These are phyloP conservation scores for Suhomyces bokatorum DNA, from an alignment of 1,139 yeast species.

Conservation along the genomic window DNA sequence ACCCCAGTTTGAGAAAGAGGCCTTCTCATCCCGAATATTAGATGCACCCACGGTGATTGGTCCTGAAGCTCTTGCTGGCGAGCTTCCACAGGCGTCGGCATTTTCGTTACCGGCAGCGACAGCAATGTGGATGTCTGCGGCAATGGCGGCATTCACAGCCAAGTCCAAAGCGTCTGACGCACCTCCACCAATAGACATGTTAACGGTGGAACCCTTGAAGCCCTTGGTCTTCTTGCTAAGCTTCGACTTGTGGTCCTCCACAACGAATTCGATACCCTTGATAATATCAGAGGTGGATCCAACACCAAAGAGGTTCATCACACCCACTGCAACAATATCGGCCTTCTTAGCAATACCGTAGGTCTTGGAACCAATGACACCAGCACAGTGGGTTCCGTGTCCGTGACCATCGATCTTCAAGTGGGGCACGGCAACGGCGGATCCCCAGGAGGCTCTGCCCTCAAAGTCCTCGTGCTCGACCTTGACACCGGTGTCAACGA, in stretches of 20 bases:
- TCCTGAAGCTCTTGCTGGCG: slow-evolving; percentile 47
- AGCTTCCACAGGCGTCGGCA: slow-evolving; percentile 42
- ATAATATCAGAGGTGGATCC: slow-evolving; percentile 46
- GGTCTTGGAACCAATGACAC: slow-evolving; percentile 43
- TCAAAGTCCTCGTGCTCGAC: slow-evolving; percentile 42
- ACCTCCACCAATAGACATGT: slow-evolving; percentile 49
- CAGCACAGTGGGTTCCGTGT: slow-evolving; percentile 51
- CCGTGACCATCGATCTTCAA: slow-evolving; percentile 38
- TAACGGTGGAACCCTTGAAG: slow-evolving; percentile 47
- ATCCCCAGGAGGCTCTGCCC: slow-evolving; percentile 47
- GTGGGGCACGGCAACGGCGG: slow-evolving; percentile 40
- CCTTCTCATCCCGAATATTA: slow-evolving; percentile 37
- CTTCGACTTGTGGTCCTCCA: slow-evolving; percentile 36
- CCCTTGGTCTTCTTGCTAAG: slow-evolving; percentile 33
- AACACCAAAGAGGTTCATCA: slow-evolving; percentile 41
- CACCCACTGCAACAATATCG: slow-evolving; percentile 44
- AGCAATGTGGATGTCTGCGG: slow-evolving; percentile 44
- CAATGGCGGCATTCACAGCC: slow-evolving; percentile 45
- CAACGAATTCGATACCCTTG: slow-evolving; percentile 46
- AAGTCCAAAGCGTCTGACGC: slow-evolving; percentile 41
- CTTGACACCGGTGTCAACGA: slow-evolving; percentile 46
- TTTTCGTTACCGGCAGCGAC: slow-evolving; percentile 51
- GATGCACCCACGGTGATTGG: slow-evolving; percentile 49
- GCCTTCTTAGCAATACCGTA: slow-evolving; percentile 48
- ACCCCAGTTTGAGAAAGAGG: slow-evolving; percentile 47